Base-by-base conservation (phyloP, 352 stramenopile species). In the Aphanomyces stellatus region DNA sequence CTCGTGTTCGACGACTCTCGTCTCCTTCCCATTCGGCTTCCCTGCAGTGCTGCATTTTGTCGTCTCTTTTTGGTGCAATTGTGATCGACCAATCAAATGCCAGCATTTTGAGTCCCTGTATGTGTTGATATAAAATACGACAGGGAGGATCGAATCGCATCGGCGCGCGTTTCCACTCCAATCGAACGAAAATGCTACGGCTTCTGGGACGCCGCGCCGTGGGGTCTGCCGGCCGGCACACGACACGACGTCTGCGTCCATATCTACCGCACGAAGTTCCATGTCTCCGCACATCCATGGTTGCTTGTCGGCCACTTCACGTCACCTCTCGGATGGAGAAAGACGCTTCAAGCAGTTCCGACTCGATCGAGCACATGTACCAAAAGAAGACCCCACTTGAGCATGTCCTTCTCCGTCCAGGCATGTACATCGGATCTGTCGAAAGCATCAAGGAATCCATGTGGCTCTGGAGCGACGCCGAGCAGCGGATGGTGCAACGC, bases 371-470 rank as follows among this genome's bases (percentile, higher is more conserved):
- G 35, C 30, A 63, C 24, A 88, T 90, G 43, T 97, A 96, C 71
- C 87, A 96, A 73, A 93, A 90, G 72, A 96, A 96, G 72, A 93
- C 83, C 15, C 89, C 84, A 48, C 71, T 96, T 34, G 88, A 96
- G 68, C 89, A 97, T 68, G 88, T 97, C 24, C 72, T 97, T 34
- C 69, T 96, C n/a, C 88, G 89, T 34, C 89, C 88, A 15, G 88
- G 86, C 46, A 97, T 95, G 87, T 96, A 97, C 74, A 92, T 96
- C 65, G 89, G 88, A 48, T 95, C 84, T 27, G 85, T 95, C n/a
- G 87, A 95, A 69, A 68, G 72, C 0, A 75, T 76, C 17, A 81
- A 81, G 51, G 82, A 90, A 68, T 82, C 72, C 19, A 88, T 94
- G 82, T 95, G 87, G 87, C 83, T 88, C 17, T 71, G 76, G 22